Evolutionary conservation across 139 green algal species (phyloP), one percentile per base, ranked within the genome.

Genomic region (Chlamydomonas schloesseri): DNA sequence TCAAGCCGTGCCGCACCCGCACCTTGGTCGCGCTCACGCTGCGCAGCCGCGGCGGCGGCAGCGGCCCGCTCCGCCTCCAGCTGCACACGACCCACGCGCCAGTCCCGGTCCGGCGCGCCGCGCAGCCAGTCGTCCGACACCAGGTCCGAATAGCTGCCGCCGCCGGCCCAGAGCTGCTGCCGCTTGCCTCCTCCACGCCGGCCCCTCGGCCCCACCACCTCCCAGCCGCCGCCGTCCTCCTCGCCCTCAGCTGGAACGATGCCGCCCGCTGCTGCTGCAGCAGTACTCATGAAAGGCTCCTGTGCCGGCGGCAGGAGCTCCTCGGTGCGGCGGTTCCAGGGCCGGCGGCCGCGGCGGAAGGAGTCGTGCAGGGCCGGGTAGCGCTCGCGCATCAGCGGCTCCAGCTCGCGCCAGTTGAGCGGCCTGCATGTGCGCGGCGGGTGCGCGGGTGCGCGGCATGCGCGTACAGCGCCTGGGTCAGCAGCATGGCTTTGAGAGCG

Each of bases 61-160:
- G 64, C 64, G 14, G 24, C 23, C 46, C 46, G 18, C 46, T 67
- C 77, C 62, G 36, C 23, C 62, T 73, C 37, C 6, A 37, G 23
- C 26, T 37, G 31, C 34, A 86, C 14, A 0, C 73, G 73, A 1
- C 72, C 55, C 3, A 20, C 26, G 20, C 24, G 24, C 83, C 83
- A 82, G 73, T 83, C 83, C 83, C n/a, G 24, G 62, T 60, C 67
- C 62, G 73, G 73, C 23, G 71, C 14, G 1, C 73, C 83, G 29
- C 34, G 8, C 83, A 83, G 46, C 83, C 73, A 83, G 34, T 83
- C 83, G 46, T 64, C 21, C 15, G 78, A 31, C 17, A 88, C 28
- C 69, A 75, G 64, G 50, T 82, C 82, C 31, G n/a, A 65, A 33
- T 58, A 28, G 3, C n/a, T 37, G 21, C 47, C 47, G 24, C 57